Evolutionary conservation across 345 rosid genomes (phyloP), one percentile per base, ranked within the genome.

Genomic region (Gossypium ekmanianum): DNA sequence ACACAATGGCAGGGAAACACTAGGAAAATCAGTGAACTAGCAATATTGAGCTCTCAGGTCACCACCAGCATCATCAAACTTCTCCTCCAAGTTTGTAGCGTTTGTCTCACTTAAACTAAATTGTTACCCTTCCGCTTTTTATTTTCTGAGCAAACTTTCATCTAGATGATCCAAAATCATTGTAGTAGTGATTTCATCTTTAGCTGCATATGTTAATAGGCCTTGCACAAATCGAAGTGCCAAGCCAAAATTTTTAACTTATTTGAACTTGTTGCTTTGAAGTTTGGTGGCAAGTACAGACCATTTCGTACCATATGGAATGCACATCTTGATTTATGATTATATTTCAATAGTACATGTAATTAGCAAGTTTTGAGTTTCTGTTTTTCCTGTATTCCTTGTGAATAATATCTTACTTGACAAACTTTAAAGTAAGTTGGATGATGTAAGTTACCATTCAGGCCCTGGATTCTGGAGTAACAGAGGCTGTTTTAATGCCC

Each of bases 401-500:
- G 29, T 58, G 10, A 22, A 22, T 56, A 20, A 18, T 18, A 9
- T 56, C 61, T 18, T 18, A 18, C 11, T 18, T 56, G 27, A 56
- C 3, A 18, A 12, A 20, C 61, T 18, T 56, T 18, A 11, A 12
- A 47, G 51, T 11, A 14, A 52, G 17, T 16, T 52, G 16, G n/a
- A 54, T 47, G 57, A 61, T 55, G 44, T 63, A 11, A 58, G 62
- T 44, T 62, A 10, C 20, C 17, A 45, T 69, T 77, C 83, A 94
- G 98, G 85, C 85, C 18, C 87, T 87, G 1, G 97, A 92, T 84
- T 84, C 86, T 61, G 41, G 7, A 34, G 41, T 34, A 5, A 85
- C 92, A 50, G 95, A 94, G 81, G 94, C 97, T 56, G 91, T 92
- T 76, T 85, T 94, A 77, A 86, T 76, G 97, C 97, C 68, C 71